A percentile compares a stretch with the other conserved stretches of the same genome.
These are phyloP conservation scores for Sonneratia caseolaris DNA, from an alignment of 345 rosid genomes.

Conservation along the genomic window DNA sequence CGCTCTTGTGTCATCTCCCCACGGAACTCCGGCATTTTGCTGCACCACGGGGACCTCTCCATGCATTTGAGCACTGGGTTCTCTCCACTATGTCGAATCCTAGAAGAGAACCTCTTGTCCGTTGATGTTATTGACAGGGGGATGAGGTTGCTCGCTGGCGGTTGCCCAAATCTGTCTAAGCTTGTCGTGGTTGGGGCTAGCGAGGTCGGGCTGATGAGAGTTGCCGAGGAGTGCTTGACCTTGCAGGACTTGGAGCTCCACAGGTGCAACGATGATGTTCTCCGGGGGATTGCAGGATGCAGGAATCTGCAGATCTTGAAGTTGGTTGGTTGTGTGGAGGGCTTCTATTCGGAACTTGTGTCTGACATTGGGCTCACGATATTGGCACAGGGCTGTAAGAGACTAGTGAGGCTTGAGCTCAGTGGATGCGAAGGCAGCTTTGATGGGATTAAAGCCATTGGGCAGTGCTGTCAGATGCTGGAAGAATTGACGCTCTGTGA, in stretches of 20 bases:
- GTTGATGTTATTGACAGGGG: conserved; percentile 57
- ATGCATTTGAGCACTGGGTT: conserved; percentile 35
- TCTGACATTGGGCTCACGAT: conserved; percentile 89
- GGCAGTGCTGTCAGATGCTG: conserved; percentile 90
- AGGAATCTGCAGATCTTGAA: conserved; percentile 78
- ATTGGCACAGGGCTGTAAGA: conserved; percentile 82
- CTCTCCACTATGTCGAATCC: conserved; percentile 23
- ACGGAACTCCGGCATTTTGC: conserved; percentile 43
- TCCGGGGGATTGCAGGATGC: conserved; percentile 74
- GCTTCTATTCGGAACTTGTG: conserved; percentile 51
- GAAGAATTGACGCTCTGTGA: conserved; percentile 73
- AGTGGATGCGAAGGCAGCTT: conserved; percentile 84
- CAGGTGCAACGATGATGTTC: conserved; percentile 51
- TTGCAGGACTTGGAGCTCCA: conserved; percentile 82
- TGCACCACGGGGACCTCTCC: conserved; percentile 21
- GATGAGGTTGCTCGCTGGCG: conserved; percentile 36
- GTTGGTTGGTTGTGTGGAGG: conserved; percentile 54
- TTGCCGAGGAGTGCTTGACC: conserved; percentile 54
- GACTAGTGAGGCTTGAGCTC: conserved; percentile 86
- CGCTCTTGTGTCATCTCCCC: conserved; percentile 42
- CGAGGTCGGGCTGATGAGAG: conserved; percentile 54
- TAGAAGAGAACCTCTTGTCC: conserved; percentile 51
- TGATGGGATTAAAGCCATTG: conserved; percentile 89
- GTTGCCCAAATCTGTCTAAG: conserved; percentile 60
- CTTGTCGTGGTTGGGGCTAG: conserved; percentile 59